These are phyloP conservation scores for Musa itinerans DNA, from an alignment of 176 grass and related monocot genomes.

Conservation along the genomic window DNA sequence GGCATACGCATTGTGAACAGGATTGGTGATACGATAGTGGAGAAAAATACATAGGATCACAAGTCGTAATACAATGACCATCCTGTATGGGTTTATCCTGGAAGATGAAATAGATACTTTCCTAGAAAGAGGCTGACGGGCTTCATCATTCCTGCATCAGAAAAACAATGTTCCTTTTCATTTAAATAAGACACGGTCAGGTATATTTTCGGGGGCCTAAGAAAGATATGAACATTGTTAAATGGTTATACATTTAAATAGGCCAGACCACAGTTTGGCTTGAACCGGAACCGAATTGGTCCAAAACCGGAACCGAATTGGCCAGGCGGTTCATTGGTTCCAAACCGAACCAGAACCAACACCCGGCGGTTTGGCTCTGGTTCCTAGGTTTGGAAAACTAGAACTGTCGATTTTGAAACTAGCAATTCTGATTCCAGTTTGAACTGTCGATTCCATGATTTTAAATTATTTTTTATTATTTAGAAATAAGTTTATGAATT, in stretches of 20 bases:
- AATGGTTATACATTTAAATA: not conserved
- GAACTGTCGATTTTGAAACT: too few relatives aligned
- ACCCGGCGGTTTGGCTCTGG: too few relatives aligned
- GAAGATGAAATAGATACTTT: slow-evolving; percentile 91
- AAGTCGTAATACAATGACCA: slow-evolving; percentile 94
- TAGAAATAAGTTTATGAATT: too few relatives aligned
- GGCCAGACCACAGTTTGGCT: too few relatives aligned
- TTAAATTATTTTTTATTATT: too few relatives aligned
- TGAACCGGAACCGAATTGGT: too few relatives aligned
- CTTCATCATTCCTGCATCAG: slow-evolving; percentile 89
- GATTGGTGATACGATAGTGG: slow-evolving; percentile 95
- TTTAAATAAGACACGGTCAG: not conserved
- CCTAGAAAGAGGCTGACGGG: slow-evolving; percentile 88
- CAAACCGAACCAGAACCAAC: too few relatives aligned
- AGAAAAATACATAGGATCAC: slow-evolving; percentile 83
- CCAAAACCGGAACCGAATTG: too few relatives aligned
- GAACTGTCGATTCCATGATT: too few relatives aligned
- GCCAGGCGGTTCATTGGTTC: too few relatives aligned
- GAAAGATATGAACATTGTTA: not conserved
- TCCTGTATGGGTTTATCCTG: slow-evolving; percentile 97
- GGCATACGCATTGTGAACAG: slow-evolving; percentile 68
- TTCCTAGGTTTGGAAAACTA: too few relatives aligned
- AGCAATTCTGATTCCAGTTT: too few relatives aligned
- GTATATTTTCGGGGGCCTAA: not conserved
- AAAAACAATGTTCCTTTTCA: slow-evolving; percentile 17